Conservation (phyloP, 2,329 filamentous ascomycete species). For the Fusarium papillatum region DNA sequence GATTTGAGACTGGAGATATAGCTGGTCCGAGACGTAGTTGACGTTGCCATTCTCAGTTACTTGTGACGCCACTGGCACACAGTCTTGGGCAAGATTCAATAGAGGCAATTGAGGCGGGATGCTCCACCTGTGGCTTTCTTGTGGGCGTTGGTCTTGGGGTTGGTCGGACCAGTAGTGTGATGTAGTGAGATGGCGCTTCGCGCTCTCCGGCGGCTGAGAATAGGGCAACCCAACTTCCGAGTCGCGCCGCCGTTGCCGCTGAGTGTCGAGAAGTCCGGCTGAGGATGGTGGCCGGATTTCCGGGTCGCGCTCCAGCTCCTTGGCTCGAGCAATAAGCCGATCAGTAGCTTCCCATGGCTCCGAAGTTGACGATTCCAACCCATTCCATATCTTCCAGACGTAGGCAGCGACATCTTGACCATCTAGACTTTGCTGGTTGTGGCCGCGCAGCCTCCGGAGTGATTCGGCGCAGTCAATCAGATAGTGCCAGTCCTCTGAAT, state of each 20-base stretch:
- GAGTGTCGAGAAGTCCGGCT: conserved; percentile 5
- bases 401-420: conserved; percentile 51
- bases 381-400: conserved; percentile 43
- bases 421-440: conserved; percentile 41
- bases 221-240: conserved; percentile 1
- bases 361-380: conserved; percentile 10
- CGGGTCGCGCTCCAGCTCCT: conserved; percentile 43
- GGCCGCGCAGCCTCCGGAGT: conserved; percentile 33
- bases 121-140: conserved; percentile 30
- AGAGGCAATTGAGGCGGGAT: conserved; percentile 9
- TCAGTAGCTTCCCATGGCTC: conserved; percentile 53
- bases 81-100: conserved; percentile 7
- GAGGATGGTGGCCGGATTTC: conserved; percentile 29
- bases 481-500: conserved; percentile 50
- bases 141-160: conserved; percentile 23
- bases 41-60: background rate
- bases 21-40: background rate
- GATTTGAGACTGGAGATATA: background rate
- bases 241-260: conserved; percentile 16
- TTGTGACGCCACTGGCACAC: conserved; percentile 7
- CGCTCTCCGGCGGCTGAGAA: conserved; percentile 13
- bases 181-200: conserved; percentile 25
- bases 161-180: conserved; percentile 48
- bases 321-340: conserved; percentile 48
- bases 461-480: conserved; percentile 51